A percentile compares a stretch with the other conserved stretches of the same genome.
phyloP scores from a whole-genome alignment of 2,329 filamentous ascomycete species.

The Colletotrichum sp. region DNA sequence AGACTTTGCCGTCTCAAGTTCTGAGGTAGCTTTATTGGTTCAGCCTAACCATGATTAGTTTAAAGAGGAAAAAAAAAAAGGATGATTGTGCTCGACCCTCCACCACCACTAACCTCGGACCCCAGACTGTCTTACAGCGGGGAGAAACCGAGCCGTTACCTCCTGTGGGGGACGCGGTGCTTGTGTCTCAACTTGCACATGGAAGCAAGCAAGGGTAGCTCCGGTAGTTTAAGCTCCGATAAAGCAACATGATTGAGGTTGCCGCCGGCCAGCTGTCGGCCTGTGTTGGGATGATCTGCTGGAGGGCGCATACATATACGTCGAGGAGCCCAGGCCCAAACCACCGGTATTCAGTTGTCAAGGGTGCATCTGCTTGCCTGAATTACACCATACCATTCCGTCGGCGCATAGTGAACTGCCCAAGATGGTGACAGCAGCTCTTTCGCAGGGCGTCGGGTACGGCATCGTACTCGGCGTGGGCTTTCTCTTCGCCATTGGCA shows the following conservation, averaged over 20 bases:
- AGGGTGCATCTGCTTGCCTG: background rate
- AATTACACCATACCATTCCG: background rate
- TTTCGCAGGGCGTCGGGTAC: constrained; percentile 73
- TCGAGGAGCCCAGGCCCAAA: background rate
- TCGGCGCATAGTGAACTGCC: background rate
- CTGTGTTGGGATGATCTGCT: background rate
- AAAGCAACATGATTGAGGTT: background rate
- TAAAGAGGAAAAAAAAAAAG: background rate
- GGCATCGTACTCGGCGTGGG: constrained; percentile 79
- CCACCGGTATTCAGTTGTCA: background rate
- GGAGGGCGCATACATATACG: constrained; percentile 11
- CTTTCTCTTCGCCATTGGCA: constrained; percentile 75
- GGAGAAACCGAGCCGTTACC: background rate
- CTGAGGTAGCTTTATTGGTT: background rate
- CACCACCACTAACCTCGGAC: background rate
- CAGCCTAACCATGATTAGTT: background rate
- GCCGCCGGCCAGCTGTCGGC: constrained; percentile 16
- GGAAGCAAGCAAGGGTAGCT: background rate
- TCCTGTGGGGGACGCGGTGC: background rate
- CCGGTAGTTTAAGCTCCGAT: constrained; percentile 16
- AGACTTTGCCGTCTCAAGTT: background rate
- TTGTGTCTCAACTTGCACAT: background rate
- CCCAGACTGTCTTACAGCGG: background rate
- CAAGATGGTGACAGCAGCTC: constrained; percentile 34
- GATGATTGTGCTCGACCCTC: background rate